These are phyloP conservation scores for Colletotrichum sp. DNA, from an alignment of 2,329 filamentous ascomycete species.

Conservation along the genomic window DNA sequence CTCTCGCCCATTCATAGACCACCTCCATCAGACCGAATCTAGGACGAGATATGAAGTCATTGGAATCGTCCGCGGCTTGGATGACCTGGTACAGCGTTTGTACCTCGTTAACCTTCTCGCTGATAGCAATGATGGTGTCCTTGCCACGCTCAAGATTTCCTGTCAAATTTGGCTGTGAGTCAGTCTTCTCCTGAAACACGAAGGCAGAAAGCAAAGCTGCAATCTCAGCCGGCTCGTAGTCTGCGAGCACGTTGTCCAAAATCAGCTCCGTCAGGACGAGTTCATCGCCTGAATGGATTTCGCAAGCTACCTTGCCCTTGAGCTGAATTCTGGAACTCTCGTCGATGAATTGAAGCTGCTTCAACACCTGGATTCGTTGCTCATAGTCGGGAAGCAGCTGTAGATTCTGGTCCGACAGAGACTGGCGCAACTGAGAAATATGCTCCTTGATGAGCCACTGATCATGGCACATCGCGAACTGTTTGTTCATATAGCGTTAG, in stretches of 20 bases:
- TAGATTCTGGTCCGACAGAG: conserved; percentile 95
- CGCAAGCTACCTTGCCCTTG: conserved; percentile 98
- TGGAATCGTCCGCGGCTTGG: conserved; percentile 85
- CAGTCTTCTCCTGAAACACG: conserved; percentile 97
- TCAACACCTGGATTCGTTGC: conserved; percentile 89
- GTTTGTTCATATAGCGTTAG: conserved; percentile 35
- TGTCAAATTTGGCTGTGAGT: conserved; percentile 79
- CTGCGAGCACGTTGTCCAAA: conserved; percentile 93
- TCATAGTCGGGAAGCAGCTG: conserved; percentile 96
- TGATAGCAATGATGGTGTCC: conserved; percentile 85
- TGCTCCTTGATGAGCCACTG: conserved; percentile 97
- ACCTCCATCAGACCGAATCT: conserved; percentile 96
- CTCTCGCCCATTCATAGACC: conserved; percentile 97
- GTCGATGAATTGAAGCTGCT: conserved; percentile 92
- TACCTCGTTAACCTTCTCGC: conserved; percentile 89
- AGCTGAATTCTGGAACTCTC: conserved; percentile 85
- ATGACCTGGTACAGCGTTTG: conserved; percentile 94
- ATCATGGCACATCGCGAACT: conserved; percentile 96
- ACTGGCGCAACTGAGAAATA: conserved; percentile 83
- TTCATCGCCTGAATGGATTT: conserved; percentile 97
- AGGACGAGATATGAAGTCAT: conserved; percentile 86
- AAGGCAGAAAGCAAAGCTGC: conserved; percentile 92
- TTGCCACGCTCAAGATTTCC: conserved; percentile 82
- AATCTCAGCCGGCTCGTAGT: conserved; percentile 96
- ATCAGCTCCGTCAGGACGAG: conserved; percentile 95